Percentiles rank a stretch among this genome's conserved stretches.
phyloP scores from a whole-genome alignment of 139 green algal genomes.

The Astrephomene gubernaculifera region DNA sequence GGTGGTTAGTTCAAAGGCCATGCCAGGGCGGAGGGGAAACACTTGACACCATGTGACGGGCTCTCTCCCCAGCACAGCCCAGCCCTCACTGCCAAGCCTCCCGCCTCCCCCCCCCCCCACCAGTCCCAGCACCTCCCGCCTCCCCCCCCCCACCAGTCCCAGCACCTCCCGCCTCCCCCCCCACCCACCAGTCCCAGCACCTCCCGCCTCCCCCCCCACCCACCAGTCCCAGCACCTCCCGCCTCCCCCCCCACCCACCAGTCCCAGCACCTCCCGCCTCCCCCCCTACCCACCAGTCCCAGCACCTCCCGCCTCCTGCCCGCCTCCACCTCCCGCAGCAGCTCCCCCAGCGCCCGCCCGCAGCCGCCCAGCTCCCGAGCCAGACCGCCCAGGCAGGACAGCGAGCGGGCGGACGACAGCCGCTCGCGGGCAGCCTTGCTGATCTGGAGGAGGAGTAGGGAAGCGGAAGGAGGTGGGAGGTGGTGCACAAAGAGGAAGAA shows the following conservation, averaged over 20 bases:
- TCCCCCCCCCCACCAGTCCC: not conserved
- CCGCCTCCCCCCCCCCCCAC: not conserved
- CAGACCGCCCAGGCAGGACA: conserved; percentile 30
- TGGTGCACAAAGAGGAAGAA: too few species aligned
- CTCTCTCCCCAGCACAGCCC: not conserved
- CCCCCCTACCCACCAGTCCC: not conserved
- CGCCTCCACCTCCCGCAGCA: conserved; percentile 20
- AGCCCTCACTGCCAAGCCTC: not conserved
- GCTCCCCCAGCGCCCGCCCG: conserved; percentile 12
- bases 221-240: not conserved
- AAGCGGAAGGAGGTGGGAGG: too few species aligned
- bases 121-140: not conserved
- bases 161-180: not conserved
- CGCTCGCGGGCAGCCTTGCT: conserved; percentile 40
- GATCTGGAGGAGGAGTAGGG: conserved; percentile 45
- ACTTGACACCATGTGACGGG: not conserved
- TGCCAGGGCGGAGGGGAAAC: not conserved
- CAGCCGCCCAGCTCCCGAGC: conserved; percentile 16
- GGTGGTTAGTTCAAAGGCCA: not conserved
- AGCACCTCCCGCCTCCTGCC: not conserved
- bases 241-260: not conserved
- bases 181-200: too few species aligned
- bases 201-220: not conserved
- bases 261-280: not conserved
- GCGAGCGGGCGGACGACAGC: conserved; percentile 15